Evolutionary conservation across 78 protist genomes (phyloP).

Genomic region (Monosiga brevicollis): DNA sequence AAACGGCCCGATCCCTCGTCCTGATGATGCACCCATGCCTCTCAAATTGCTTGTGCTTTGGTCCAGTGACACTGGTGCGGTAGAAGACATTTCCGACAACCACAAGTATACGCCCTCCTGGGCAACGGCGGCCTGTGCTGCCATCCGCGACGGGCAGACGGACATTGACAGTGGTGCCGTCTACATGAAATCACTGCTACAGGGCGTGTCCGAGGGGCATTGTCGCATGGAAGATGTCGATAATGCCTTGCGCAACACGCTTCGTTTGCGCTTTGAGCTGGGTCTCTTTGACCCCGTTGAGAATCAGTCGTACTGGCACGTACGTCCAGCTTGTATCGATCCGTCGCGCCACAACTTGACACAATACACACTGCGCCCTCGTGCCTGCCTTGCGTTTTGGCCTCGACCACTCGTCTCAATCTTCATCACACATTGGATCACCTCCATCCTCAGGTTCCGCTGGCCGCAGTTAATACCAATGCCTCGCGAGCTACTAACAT

Average conservation of each 20-base stretch:
- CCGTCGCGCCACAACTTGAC: no score
- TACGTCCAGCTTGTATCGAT: background rate
- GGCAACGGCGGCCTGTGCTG: background rate
- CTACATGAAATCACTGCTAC: background rate
- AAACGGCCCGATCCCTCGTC: no score
- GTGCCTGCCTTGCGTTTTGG: no score
- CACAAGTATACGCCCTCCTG: background rate
- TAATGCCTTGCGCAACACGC: background rate
- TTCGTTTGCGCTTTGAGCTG: background rate
- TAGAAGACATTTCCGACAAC: background rate
- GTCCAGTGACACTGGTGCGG: background rate
- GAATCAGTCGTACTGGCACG: background rate
- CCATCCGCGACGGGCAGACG: background rate
- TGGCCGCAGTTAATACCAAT: background rate
- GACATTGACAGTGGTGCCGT: background rate
- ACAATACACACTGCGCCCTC: no score
- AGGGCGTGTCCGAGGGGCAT: background rate
- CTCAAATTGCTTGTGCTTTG: no score
- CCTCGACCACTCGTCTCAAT: no score
- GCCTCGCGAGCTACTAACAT: background rate
- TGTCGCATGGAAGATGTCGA: background rate
- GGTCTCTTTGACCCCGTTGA: constrained; percentile 9
- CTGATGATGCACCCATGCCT: no score
- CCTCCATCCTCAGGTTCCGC: background rate
- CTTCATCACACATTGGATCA: no score